Evolutionary conservation across 2,329 filamentous ascomycete genomes (phyloP).

Genomic region (Nemania sp.): DNA sequence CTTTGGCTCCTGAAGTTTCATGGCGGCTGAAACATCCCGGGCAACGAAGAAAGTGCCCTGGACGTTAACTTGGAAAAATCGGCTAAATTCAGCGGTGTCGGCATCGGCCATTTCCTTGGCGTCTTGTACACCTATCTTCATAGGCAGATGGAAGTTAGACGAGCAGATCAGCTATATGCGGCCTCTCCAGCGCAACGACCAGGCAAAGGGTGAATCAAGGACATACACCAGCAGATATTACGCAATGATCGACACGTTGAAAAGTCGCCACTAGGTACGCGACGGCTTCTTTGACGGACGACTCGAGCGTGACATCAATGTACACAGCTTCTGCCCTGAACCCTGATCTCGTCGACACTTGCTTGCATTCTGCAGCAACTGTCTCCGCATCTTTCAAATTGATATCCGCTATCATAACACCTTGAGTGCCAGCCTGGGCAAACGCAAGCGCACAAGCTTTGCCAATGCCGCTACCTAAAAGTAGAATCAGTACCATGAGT

Average conservation of each 20-base stretch:
- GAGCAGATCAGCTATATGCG: not conserved
- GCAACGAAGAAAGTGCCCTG: constrained; percentile 10
- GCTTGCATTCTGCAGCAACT: constrained; percentile 5
- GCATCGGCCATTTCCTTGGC: constrained; percentile 11
- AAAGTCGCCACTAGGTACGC: constrained; percentile 11
- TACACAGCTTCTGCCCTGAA: constrained; percentile 22
- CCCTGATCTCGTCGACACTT: constrained; percentile 3
- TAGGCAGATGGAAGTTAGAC: not conserved
- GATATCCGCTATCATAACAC: constrained; percentile 28
- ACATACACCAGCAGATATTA: constrained; percentile 28
- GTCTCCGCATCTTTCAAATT: constrained; percentile 21
- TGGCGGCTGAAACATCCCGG: not conserved
- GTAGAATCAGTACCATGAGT: not conserved
- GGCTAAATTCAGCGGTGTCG: constrained; percentile 25
- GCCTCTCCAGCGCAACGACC: not conserved
- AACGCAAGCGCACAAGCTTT: constrained; percentile 13
- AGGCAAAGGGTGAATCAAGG: not conserved
- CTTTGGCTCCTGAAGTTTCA: constrained; percentile 27
- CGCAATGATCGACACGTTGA: constrained; percentile 30
- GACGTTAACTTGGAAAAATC: not conserved
- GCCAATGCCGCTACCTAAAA: constrained; percentile 17
- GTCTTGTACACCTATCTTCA: not conserved
- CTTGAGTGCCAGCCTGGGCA: constrained; percentile 17
- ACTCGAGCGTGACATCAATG: constrained; percentile 18
- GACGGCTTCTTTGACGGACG: constrained; percentile 21